Evolutionary conservation across 345 rosid species (phyloP).

Genomic region (Dimocarpus longan): DNA sequence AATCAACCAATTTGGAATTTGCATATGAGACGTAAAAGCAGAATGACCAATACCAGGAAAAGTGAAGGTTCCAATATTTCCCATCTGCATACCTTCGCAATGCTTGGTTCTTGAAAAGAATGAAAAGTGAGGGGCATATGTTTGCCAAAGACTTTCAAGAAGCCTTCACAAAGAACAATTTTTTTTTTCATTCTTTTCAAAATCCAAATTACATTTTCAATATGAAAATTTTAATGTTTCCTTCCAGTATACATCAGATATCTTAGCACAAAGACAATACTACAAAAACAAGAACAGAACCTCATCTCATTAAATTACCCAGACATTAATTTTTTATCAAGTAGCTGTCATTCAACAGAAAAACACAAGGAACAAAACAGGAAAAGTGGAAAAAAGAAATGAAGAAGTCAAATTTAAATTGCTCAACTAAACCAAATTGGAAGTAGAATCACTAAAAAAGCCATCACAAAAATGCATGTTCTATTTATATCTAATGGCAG

Average conservation of each 20-base stretch:
- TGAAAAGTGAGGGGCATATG: neutral
- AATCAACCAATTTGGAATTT: neutral
- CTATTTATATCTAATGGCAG: neutral
- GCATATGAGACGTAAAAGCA: neutral
- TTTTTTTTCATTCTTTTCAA: neutral
- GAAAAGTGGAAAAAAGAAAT: neutral
- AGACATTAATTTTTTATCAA: neutral
- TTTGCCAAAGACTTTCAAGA: neutral
- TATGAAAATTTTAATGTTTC: neutral
- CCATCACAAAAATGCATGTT: neutral
- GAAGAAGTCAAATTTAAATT: neutral
- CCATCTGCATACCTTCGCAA: neutral
- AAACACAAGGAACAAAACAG: neutral
- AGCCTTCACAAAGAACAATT: neutral
- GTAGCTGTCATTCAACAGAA: neutral
- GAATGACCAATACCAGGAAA: neutral
- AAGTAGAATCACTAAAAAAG: neutral
- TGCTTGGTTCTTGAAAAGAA: neutral
- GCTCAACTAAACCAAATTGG: neutral
- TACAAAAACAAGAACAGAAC: neutral
- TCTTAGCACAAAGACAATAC: neutral
- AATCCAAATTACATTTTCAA: neutral
- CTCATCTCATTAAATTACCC: neutral
- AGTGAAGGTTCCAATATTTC: neutral
- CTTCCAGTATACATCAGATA: neutral